Percentiles rank a stretch among this genome's conserved stretches.
Conservation (phyloP, 805 yeast species). For the Candida takata region DNA sequence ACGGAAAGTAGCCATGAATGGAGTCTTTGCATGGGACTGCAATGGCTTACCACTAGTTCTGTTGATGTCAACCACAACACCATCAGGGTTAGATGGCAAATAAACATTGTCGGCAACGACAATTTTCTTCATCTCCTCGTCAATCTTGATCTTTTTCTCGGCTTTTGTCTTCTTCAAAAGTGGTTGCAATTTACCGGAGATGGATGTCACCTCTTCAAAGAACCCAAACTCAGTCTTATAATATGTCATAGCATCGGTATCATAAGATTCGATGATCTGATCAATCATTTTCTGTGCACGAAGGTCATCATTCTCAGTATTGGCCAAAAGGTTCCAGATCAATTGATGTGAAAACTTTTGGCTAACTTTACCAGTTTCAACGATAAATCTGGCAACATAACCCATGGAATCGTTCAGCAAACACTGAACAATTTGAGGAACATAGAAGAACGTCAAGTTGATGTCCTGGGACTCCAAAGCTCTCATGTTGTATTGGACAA, state of each 20-base stretch:
- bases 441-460: slow-evolving; percentile 87
- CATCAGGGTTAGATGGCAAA: slow-evolving; percentile 95
- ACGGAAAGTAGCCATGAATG: slow-evolving; percentile 93
- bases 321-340: slow-evolving; percentile 96
- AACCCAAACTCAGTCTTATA: slow-evolving; percentile 82
- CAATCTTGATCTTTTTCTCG: slow-evolving; percentile 92
- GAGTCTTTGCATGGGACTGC: slow-evolving; percentile 98
- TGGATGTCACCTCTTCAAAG: slow-evolving; percentile 85
- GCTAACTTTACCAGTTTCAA: slow-evolving; percentile 87
- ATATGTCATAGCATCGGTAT: slow-evolving; percentile 51
- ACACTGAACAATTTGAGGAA: slow-evolving; percentile 95
- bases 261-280: slow-evolving; percentile 56
- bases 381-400: slow-evolving; percentile 78
- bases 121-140: slow-evolving; percentile 85
- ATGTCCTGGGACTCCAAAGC: slow-evolving; percentile 85
- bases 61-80: slow-evolving; percentile 85
- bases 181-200: slow-evolving; percentile 93
- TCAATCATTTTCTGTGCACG: slow-evolving; percentile 65
- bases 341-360: slow-evolving; percentile 95
- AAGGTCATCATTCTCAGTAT: slow-evolving; percentile 86
- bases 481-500: slow-evolving; percentile 84
- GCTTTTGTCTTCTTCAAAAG: slow-evolving; percentile 91
- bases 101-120: slow-evolving; percentile 76
- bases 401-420: slow-evolving; percentile 78
- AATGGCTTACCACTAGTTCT: slow-evolving; percentile 89